Conservation (phyloP, 176 grass and related monocot species). For the Elymus sibiricus region DNA sequence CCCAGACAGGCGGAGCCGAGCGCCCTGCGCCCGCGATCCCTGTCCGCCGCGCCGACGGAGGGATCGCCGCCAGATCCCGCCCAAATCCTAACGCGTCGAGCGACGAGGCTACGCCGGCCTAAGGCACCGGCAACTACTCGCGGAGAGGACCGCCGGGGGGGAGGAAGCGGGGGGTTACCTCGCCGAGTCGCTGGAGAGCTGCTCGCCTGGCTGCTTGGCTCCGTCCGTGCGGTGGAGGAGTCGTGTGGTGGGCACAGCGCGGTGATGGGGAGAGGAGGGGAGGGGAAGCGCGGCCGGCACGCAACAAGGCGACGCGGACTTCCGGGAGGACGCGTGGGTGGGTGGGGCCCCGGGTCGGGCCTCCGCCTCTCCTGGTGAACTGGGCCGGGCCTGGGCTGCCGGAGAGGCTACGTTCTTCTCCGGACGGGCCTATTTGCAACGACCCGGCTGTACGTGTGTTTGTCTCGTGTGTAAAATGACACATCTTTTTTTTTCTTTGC, state of each 20-base stretch:
- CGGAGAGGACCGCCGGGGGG: not conserved
- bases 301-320: not conserved
- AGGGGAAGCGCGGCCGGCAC: conserved; percentile 2
- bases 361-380: too few species aligned
- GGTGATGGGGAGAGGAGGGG: not conserved
- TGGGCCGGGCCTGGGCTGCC: not conserved
- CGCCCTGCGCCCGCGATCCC: not conserved
- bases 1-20: rapidly evolving
- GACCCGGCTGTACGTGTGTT: too few species aligned
- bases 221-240: not conserved
- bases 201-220: not conserved
- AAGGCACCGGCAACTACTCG: not conserved
- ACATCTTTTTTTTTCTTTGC: too few species aligned
- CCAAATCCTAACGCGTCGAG: not conserved
- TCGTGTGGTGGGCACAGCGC: conserved; percentile 7
- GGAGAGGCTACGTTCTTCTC: not conserved
- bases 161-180: not conserved
- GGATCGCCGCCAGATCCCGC: not conserved
- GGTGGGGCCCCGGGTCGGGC: not conserved
- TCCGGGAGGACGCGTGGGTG: not conserved
- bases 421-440: not conserved
- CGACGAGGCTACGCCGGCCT: not conserved
- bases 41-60: not conserved
- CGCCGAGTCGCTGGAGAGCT: not conserved
- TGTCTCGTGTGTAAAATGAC: too few species aligned